A percentile compares a stretch with the other conserved stretches of the same genome.
Evolutionary conservation across 495 filamentous ascomycete genomes (phyloP).

Genomic region (Neurospora terricola): DNA sequence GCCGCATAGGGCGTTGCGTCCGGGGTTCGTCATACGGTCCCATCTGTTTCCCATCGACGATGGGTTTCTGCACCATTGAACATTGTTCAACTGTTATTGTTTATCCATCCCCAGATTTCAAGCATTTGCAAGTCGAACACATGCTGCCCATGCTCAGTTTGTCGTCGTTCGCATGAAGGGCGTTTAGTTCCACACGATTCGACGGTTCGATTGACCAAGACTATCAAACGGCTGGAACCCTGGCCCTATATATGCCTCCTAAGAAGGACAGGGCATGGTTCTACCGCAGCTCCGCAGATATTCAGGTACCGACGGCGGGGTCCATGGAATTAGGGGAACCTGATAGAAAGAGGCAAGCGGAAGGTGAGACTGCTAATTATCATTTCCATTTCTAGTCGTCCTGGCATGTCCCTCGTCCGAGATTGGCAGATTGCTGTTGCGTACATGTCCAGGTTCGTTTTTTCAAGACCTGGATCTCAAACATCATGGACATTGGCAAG

Average conservation of each 20-base stretch:
- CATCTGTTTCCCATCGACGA: neutral
- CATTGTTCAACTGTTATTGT: accelerated
- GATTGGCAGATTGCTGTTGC: neutral
- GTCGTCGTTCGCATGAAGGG: accelerated
- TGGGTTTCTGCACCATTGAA: neutral
- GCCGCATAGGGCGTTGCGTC: neutral
- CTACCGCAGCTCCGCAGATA: neutral
- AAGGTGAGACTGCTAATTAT: neutral
- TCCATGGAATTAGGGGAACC: neutral
- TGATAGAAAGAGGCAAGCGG: neutral
- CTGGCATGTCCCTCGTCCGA: neutral
- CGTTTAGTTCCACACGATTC: neutral
- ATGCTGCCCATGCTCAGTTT: neutral
- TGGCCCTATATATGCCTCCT: neutral
- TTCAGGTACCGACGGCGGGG: neutral
- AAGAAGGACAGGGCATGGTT: neutral
- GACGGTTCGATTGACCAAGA: neutral
- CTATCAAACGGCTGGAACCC: neutral
- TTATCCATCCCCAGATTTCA: neutral
- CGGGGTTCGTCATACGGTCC: neutral
- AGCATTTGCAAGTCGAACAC: neutral
- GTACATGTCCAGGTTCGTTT: neutral
- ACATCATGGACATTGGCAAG: too few species aligned
- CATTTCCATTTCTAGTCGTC: neutral
- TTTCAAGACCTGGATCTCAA: neutral